phyloP scores from a whole-genome alignment of 176 grass and related monocot species.

The Raddia distichophylla region DNA sequence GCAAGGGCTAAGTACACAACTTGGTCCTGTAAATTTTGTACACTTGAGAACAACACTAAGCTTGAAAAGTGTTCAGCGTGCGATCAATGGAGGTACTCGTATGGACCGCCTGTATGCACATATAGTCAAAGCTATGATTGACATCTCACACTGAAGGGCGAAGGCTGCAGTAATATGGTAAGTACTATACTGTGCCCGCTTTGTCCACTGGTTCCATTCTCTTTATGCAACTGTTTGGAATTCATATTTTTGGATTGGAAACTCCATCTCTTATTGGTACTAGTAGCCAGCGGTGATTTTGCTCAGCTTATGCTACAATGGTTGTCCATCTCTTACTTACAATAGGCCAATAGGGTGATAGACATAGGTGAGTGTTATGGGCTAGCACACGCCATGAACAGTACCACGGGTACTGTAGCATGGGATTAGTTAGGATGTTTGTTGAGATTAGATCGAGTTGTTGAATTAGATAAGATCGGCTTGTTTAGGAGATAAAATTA shows the following conservation, averaged over 20 bases:
- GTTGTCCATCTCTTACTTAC: not conserved
- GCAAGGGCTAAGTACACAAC: conserved; percentile 59
- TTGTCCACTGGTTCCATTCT: not conserved
- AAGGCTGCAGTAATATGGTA: conserved; percentile 31
- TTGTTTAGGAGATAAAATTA: too few relatives aligned
- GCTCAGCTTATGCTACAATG: not conserved
- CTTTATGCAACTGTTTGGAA: not conserved
- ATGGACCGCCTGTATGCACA: conserved; percentile 57
- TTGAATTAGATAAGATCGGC: too few relatives aligned
- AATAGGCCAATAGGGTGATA: not conserved
- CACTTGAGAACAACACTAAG: conserved; percentile 72
- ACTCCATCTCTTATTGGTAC: not conserved
- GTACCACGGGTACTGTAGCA: too few relatives aligned
- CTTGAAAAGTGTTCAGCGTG: conserved; percentile 91
- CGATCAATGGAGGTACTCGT: conserved; percentile 86
- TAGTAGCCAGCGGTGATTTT: not conserved
- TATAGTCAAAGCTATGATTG: conserved; percentile 55
- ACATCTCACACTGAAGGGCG: conserved; percentile 1
- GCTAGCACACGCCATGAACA: too few relatives aligned
- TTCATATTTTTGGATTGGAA: not conserved
- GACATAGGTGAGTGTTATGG: too few relatives aligned
- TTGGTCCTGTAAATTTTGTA: conserved; percentile 97
- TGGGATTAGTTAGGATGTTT: too few relatives aligned
- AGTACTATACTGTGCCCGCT: not conserved
- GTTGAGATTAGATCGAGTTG: too few relatives aligned